Base-by-base conservation (phyloP, 169 alveolate species). In the Plasmodium vinckei region DNA sequence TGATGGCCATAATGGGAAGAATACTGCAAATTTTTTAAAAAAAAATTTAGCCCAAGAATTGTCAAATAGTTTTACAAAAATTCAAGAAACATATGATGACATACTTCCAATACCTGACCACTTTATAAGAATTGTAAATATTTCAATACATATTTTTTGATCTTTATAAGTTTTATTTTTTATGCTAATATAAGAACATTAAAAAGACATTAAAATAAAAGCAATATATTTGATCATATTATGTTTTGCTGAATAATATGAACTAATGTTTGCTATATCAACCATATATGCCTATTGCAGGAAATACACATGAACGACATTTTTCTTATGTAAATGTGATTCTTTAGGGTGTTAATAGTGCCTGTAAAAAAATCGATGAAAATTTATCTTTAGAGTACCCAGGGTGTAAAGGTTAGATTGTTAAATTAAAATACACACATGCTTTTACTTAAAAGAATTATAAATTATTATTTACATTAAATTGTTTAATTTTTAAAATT, bases 1-100 rank as follows among this genome's bases (percentile, higher is more conserved):
- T 54, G 88, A 77, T 77, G 88, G 88, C 63, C 88, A 77, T 63
- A 77, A 77, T 61, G 88, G 88, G 13, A 77, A 77, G 47, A 77
- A 63, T 56, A 77, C 88, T 5, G 88, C 88, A 7, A 77, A 42
- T 6, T 77, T 63, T 77, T 77, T 77, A 56, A 77, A 77, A 68
- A 77, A 46, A 77, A 77, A 77, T 77, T 21, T 77, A 56, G 88
- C 88, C 44, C 88, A 77, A 44, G 77, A 77, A 46, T 64, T 77
- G 51, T 77, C 88, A 12, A 15, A 51, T 46, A 72, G 68, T 72
- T 72, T 72, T 42, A 46, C 47, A n/a, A n/a, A 57, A 6, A 75
- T 49, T 23, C 88, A 75, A 54, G 57, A 75, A n/a, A 75, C 88
- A 19, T 75, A 75, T 46, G 88, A 75, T 63, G 73, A 15, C 17